Base-by-base conservation (phyloP, 1,284 basidiomycete genomes). In the Neotropicomus parvogracilis region DNA sequence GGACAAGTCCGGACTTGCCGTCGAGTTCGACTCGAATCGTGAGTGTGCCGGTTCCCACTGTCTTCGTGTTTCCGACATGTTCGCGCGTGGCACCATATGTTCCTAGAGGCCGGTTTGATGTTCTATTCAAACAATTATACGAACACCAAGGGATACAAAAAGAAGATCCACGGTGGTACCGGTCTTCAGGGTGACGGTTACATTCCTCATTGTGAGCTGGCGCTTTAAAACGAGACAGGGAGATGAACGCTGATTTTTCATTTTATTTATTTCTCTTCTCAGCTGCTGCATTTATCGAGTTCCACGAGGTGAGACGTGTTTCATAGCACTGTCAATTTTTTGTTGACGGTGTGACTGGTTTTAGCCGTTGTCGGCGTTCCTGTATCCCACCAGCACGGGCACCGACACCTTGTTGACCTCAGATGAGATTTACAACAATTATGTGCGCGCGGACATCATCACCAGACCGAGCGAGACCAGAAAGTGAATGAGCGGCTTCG, bases 151-250 rank as follows among this genome's bases (percentile, higher is more conserved):
- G 80, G 76, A 21, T 75, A 80, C 32, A 73, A 80, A 40, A 88
- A 88, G 71, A 80, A 77, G 64, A 84, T 86, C 32, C 86, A 89
- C 56, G 84, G 85, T 19, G 85, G 85, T 2, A 79, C 78, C n/a
- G 83, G 82, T 26, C 69, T 71, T n/a, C 64, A 64, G 42, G 77
- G 79, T 1, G 80, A 84, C 55, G 78, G 81, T 10, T 88, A 88
- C 60, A 68, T 68, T 27, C 70, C 75, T 12, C 75, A 75, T 40
- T 75, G 83, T 84, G 64, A 50, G 77, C 66, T 28, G 43, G 33
- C 16, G 10, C 43, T 33, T 38, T 24, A 24, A 17, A 46, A 38
- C 39, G 40, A 19, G 16, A 40, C 32, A 32, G 42, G 7, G 39
- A 48, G 39, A 28, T 13, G 19, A 36, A 21, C 29, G 13, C 33